Evolutionary conservation across 2,329 filamentous ascomycete genomes (phyloP).

Genomic region (Pseudogymnoascus sp.): DNA sequence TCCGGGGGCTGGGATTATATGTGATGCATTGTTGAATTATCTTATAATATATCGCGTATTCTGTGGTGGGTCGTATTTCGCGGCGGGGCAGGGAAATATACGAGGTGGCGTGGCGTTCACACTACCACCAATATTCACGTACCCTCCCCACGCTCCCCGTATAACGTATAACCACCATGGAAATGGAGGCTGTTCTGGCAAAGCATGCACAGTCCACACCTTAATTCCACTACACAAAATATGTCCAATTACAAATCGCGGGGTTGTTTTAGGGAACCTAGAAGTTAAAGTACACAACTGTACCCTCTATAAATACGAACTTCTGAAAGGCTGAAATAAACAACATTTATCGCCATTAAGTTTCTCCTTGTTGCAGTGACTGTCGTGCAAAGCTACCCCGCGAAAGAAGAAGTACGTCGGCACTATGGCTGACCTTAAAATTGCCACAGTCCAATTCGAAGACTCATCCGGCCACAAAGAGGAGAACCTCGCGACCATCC

Average conservation of each 20-base stretch:
- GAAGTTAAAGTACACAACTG: not conserved
- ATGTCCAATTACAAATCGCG: not conserved
- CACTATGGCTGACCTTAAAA: not conserved
- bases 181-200: not conserved
- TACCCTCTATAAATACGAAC: not conserved
- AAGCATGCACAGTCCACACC: not conserved
- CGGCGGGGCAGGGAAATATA: not conserved
- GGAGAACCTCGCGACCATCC: not conserved
- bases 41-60: not conserved
- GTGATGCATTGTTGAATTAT: not conserved
- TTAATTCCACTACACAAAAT: not conserved
- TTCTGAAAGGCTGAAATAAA: not conserved
- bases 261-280: not conserved
- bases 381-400: constrained; percentile 13
- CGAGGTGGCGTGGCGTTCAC: constrained; percentile 3
- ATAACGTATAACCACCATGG: not conserved
- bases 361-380: constrained; percentile 3
- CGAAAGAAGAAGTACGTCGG: constrained; percentile 13
- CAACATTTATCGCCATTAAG: not conserved
- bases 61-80: not conserved
- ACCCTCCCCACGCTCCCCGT: not conserved
- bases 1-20: not conserved
- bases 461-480: not conserved
- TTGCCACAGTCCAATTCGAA: constrained; percentile 1
- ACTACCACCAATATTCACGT: not conserved